These are phyloP conservation scores for Adansonia grandidieri DNA, from an alignment of 441 rosid genomes.

Conservation along the genomic window DNA sequence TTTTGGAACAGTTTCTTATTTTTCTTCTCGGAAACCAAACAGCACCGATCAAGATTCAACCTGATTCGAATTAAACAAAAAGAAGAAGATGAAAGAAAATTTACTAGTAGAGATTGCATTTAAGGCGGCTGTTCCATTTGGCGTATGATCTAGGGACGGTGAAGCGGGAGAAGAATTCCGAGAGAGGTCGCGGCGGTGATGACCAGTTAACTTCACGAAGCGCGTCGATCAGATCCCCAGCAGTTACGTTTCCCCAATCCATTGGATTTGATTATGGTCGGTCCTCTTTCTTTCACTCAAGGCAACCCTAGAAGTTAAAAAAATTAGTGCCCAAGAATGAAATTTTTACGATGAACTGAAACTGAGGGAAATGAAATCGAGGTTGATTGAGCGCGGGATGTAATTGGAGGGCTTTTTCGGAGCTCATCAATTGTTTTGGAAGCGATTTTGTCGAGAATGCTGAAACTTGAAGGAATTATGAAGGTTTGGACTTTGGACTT, in stretches of 20 bases:
- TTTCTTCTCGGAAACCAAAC: neutral
- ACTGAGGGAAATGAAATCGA: neutral
- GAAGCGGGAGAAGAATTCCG: conserved; percentile 92
- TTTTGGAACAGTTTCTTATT: neutral
- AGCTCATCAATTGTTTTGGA: too few species aligned
- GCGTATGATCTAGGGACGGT: conserved; percentile 76
- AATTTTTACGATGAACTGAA: neutral
- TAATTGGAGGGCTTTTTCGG: too few species aligned
- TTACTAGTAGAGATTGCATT: conserved; percentile 96
- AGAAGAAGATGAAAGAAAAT: neutral
- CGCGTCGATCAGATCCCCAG: conserved; percentile 87
- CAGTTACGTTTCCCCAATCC: conserved; percentile 99
- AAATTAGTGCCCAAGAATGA: neutral
- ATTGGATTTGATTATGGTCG: conserved; percentile 31
- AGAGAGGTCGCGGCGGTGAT: conserved; percentile 83
- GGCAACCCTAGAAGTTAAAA: conserved; percentile 7
- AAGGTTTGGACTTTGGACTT: too few species aligned
- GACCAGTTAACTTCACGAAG: conserved; percentile 99
- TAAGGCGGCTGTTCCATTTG: conserved; percentile 91
- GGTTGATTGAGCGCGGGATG: too few species aligned
- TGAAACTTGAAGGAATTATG: too few species aligned
- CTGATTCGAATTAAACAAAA: neutral
- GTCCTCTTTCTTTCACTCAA: neutral
- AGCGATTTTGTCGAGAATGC: too few species aligned
- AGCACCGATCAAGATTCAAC: conserved; percentile 12